Percentiles rank a stretch among this genome's conserved stretches.
phyloP scores from a whole-genome alignment of 768 basidiomycete genomes.

The Rubroboletus satanas region DNA sequence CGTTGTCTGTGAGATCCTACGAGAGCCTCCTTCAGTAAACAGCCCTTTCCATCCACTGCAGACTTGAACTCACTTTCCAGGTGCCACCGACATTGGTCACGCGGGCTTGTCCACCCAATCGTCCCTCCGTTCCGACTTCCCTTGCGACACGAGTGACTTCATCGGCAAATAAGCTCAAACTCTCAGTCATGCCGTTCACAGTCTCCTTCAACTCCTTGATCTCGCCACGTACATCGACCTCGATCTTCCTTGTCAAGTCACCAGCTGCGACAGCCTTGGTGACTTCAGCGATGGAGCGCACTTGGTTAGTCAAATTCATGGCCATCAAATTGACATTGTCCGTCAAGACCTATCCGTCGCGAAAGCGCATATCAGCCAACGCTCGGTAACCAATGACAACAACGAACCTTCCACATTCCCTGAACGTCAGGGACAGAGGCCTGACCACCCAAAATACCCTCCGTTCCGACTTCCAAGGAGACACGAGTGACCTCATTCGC shows the following conservation, averaged over 20 bases:
- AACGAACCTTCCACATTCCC: slow-evolving; percentile 85
- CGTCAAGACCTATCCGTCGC: slow-evolving; percentile 47
- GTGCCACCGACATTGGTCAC: slow-evolving; percentile 95
- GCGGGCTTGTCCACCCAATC: slow-evolving; percentile 89
- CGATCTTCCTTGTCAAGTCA: slow-evolving; percentile 90
- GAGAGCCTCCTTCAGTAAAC: slow-evolving; percentile 8
- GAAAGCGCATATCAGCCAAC: slow-evolving; percentile 8
- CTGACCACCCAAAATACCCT: slow-evolving; percentile 92
- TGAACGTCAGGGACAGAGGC: slow-evolving; percentile 89
- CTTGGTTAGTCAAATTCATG: slow-evolving; percentile 87
- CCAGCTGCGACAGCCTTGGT: slow-evolving; percentile 94
- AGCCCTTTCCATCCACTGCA: background rate
- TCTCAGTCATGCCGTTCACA: slow-evolving; percentile 94
- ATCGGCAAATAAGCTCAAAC: slow-evolving; percentile 78
- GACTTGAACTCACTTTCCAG: slow-evolving; percentile 62
- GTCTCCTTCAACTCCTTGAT: slow-evolving; percentile 88
- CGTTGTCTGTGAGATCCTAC: slow-evolving; percentile 86
- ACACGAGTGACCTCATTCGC: slow-evolving; percentile 89
- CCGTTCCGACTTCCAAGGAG: slow-evolving; percentile 86
- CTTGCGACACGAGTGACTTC: slow-evolving; percentile 85
- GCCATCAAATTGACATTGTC: slow-evolving; percentile 90
- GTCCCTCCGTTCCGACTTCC: slow-evolving; percentile 96
- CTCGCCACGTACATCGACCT: slow-evolving; percentile 88
- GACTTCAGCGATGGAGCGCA: slow-evolving; percentile 84
- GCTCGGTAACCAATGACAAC: background rate